Percentiles rank a stretch among this genome's conserved stretches.
phyloP scores from a whole-genome alignment of 129 eudicot genomes.

The Smallanthus sonchifolius region DNA sequence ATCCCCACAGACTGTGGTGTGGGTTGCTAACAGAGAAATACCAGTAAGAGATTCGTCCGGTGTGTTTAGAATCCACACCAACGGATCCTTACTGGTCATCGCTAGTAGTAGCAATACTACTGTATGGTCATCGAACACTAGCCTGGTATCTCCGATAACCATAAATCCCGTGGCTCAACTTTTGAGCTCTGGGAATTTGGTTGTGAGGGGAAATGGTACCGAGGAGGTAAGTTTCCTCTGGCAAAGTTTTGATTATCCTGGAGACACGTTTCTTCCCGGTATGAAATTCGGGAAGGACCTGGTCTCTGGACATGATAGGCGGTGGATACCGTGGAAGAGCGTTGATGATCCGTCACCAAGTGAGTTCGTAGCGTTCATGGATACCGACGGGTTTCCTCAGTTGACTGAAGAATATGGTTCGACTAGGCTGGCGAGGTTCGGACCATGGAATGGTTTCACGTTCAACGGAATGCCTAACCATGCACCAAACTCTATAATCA shows the following conservation, averaged over 20 bases:
- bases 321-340: conserved; percentile 26
- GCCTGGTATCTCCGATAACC: neutral
- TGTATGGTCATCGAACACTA: conserved; percentile 19
- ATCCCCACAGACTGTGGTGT: conserved; percentile 26
- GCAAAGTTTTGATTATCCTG: conserved; percentile 40
- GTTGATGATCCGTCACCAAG: conserved; percentile 27
- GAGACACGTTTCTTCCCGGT: conserved; percentile 18
- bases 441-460: conserved; percentile 36
- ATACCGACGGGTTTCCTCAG: conserved; percentile 33
- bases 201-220: conserved; percentile 4
- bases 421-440: neutral
- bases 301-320: conserved; percentile 8
- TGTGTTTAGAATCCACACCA: conserved; percentile 10
- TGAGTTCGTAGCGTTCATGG: conserved; percentile 1
- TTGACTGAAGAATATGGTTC: neutral
- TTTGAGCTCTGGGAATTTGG: conserved; percentile 28
- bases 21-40: conserved; percentile 37
- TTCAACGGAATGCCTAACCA: conserved; percentile 23
- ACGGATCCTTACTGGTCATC: conserved; percentile 23
- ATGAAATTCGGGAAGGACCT: conserved; percentile 35
- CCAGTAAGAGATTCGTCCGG: conserved; percentile 24
- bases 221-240: conserved; percentile 12
- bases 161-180: conserved; percentile 27
- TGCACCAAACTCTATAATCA: neutral
- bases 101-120: neutral